These are phyloP conservation scores for Oryza punctata DNA, from an alignment of 176 grass and related monocot species.

Conservation along the genomic window DNA sequence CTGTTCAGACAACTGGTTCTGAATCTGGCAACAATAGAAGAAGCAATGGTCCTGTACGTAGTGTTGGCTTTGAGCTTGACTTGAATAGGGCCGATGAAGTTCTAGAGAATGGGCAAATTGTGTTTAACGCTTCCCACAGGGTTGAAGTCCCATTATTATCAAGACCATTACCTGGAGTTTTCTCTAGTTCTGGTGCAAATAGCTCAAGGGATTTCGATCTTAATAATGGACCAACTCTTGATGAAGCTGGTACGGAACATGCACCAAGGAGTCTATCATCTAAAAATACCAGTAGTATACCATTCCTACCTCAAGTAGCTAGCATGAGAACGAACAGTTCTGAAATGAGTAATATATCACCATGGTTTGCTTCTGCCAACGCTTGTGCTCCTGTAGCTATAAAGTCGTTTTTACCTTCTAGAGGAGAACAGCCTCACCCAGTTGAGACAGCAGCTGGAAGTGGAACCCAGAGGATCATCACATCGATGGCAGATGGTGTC, in stretches of 20 bases:
- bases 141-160: slow-evolving; percentile 51
- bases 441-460: slow-evolving; percentile 49
- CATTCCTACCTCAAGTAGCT: slow-evolving; percentile 56
- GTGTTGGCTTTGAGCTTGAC: slow-evolving; percentile 66
- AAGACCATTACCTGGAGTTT: slow-evolving; percentile 44
- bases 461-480: slow-evolving; percentile 61
- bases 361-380: slow-evolving; percentile 59
- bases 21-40: slow-evolving; percentile 62
- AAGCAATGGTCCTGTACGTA: slow-evolving; percentile 40
- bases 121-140: slow-evolving; percentile 41
- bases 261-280: slow-evolving; percentile 45
- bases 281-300: slow-evolving; percentile 58
- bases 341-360: slow-evolving; percentile 59
- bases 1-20: slow-evolving; percentile 51
- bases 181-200: slow-evolving; percentile 49
- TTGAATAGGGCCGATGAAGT: slow-evolving; percentile 71
- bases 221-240: slow-evolving; percentile 67
- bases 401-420: slow-evolving; percentile 67
- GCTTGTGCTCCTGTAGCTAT: slow-evolving; percentile 67
- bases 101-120: slow-evolving; percentile 54
- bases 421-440: slow-evolving; percentile 69
- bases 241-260: slow-evolving; percentile 59
- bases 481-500: slow-evolving; percentile 50
- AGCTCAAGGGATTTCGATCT: slow-evolving; percentile 68
- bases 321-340: slow-evolving; percentile 62